These are phyloP conservation scores for Rhodofomes roseus DNA, from an alignment of 1,284 basidiomycete species.

Conservation along the genomic window DNA sequence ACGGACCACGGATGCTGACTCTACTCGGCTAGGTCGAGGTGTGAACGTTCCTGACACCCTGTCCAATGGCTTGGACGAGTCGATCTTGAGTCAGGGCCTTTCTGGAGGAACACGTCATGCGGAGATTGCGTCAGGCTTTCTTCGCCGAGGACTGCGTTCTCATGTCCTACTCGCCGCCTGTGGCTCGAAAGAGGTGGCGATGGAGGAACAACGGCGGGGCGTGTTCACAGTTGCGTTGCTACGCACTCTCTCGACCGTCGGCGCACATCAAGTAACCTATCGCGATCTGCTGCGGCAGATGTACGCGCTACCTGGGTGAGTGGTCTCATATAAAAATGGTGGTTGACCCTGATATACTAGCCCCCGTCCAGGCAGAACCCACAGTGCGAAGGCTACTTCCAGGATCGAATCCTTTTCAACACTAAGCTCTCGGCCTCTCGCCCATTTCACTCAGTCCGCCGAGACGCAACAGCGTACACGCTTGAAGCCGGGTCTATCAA, in stretches of 20 bases:
- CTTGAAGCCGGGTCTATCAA: neutral
- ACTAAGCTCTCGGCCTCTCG: neutral
- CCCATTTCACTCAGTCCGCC: neutral
- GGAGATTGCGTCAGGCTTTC: neutral
- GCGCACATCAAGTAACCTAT: neutral
- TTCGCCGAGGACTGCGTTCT: neutral
- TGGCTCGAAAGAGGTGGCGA: neutral
- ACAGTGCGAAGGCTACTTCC: conserved; percentile 2
- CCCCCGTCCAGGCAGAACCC: neutral
- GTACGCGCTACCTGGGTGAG: neutral
- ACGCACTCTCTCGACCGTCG: neutral
- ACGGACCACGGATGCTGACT: neutral
- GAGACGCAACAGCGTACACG: neutral
- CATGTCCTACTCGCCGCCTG: conserved; percentile 4
- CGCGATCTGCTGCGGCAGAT: neutral
- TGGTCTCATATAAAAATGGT: neutral
- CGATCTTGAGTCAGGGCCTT: neutral
- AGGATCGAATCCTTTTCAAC: conserved; percentile 1
- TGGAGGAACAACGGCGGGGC: neutral
- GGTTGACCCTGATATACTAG: neutral
- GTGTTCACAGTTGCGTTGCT: neutral
- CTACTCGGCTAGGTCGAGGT: neutral
- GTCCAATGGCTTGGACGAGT: neutral
- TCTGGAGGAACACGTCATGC: neutral
- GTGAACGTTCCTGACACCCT: neutral